phyloP scores from a whole-genome alignment of 139 green algal species.

The Pedinophyceae sp. region DNA sequence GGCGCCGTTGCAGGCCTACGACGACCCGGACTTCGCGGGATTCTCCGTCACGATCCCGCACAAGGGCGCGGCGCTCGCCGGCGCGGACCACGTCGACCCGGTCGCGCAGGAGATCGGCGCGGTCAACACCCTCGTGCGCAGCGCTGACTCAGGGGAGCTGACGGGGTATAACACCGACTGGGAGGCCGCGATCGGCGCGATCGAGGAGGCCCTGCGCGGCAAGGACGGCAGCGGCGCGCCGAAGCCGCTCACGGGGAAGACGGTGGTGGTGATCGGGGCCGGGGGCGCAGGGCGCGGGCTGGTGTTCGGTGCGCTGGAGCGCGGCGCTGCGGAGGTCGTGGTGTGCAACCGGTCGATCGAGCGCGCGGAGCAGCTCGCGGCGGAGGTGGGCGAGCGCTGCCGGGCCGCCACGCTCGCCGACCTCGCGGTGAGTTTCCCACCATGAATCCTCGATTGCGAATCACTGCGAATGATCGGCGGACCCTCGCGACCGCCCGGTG shows the following conservation, averaged over 20 bases:
- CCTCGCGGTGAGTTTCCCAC: no score
- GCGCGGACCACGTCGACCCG: constrained; percentile 44
- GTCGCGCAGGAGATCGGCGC: constrained; percentile 73
- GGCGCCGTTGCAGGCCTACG: constrained; percentile 27
- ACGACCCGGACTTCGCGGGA: constrained; percentile 39
- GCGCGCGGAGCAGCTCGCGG: constrained; percentile 46
- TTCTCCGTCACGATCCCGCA: constrained; percentile 91
- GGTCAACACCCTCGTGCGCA: constrained; percentile 83
- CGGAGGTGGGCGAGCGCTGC: constrained; percentile 5
- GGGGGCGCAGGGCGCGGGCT: constrained; percentile 79
- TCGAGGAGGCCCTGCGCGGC: constrained; percentile 49
- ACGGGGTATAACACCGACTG: constrained; percentile 93
- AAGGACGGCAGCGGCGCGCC: background rate
- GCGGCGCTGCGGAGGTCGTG: constrained; percentile 40
- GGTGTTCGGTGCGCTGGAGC: constrained; percentile 68
- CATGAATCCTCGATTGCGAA: no score
- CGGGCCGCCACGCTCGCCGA: background rate
- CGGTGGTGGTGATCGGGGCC: constrained; percentile 80
- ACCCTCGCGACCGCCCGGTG: no score
- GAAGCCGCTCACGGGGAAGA: constrained; percentile 42
- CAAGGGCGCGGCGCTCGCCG: constrained; percentile 70
- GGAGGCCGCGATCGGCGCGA: constrained; percentile 67
- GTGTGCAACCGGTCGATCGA: constrained; percentile 56
- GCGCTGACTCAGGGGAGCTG: constrained; percentile 39
- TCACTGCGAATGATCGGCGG: no score